Conservation (phyloP, 2,329 filamentous ascomycete species). For the Orbilia oligospora region DNA sequence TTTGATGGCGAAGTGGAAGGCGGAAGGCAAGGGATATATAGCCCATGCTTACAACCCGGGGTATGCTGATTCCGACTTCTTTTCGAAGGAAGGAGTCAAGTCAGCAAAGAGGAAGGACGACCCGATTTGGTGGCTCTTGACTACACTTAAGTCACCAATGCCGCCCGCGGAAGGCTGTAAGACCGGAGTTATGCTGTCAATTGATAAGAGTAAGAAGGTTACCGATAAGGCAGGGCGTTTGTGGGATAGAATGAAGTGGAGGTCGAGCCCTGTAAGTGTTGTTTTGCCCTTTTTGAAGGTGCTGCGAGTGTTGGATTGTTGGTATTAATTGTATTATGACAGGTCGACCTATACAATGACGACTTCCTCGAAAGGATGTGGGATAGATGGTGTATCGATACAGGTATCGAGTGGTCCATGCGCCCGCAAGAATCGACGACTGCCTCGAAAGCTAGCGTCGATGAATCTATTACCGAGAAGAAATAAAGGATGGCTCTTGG, state of each 20-base stretch:
- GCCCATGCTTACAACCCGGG: constrained; percentile 50
- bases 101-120: constrained; percentile 20
- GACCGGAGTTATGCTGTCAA: constrained; percentile 46
- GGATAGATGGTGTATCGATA: constrained; percentile 54
- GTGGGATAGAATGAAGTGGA: constrained; percentile 53
- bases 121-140: constrained; percentile 46
- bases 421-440: constrained; percentile 15
- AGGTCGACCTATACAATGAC: constrained; percentile 51
- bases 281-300: neutral
- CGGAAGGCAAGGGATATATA: constrained; percentile 43
- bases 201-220: constrained; percentile 39
- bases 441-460: constrained; percentile 35
- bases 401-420: constrained; percentile 33
- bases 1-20: constrained; percentile 44
- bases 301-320: neutral
- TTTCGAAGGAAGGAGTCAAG: constrained; percentile 41
- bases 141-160: constrained; percentile 28
- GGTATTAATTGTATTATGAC: neutral
- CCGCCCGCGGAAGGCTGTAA: constrained; percentile 46
- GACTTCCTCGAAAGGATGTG: constrained; percentile 38
- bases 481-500: constrained; percentile 46
- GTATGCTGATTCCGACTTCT: constrained; percentile 48
- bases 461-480: constrained; percentile 37
- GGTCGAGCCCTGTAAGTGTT: constrained; percentile 46
- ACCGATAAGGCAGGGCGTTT: constrained; percentile 34